Evolutionary conservation across 2,329 filamentous ascomycete genomes (phyloP).

Genomic region (Sarocladiaceae sp.): DNA sequence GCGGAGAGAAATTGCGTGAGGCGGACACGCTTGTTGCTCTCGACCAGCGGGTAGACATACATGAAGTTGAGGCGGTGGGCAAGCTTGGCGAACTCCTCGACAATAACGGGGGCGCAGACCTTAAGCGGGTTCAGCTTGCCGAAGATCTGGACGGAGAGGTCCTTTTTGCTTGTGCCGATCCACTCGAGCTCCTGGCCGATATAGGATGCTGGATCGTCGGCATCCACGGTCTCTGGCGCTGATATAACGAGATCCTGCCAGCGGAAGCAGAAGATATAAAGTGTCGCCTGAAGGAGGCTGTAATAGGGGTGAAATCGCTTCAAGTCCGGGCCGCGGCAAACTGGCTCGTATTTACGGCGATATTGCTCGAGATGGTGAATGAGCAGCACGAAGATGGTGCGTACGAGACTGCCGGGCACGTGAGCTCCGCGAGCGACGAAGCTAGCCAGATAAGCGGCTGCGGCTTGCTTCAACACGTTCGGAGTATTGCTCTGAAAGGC

Average conservation of each 20-base stretch:
- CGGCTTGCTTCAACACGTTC: slow-evolving; percentile 70
- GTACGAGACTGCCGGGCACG: slow-evolving; percentile 69
- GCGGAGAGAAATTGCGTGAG: slow-evolving; percentile 62
- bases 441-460: slow-evolving; percentile 86
- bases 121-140: slow-evolving; percentile 91
- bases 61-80: slow-evolving; percentile 80
- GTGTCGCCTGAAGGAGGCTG: slow-evolving; percentile 75
- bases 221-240: slow-evolving; percentile 53
- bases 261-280: slow-evolving; percentile 96
- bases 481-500: slow-evolving; percentile 57
- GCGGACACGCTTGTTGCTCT: slow-evolving; percentile 85
- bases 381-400: slow-evolving; percentile 74
- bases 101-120: slow-evolving; percentile 85
- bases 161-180: slow-evolving; percentile 66
- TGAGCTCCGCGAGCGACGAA: slow-evolving; percentile 88
- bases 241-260: slow-evolving; percentile 82
- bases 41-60: slow-evolving; percentile 82
- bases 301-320: slow-evolving; percentile 82
- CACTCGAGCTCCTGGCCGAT: slow-evolving; percentile 70
- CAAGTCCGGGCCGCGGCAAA: slow-evolving; percentile 78
- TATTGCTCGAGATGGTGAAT: slow-evolving; percentile 71
- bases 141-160: slow-evolving; percentile 71
- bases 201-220: slow-evolving; percentile 54
- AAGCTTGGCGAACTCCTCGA: slow-evolving; percentile 84
- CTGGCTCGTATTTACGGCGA: slow-evolving; percentile 63